phyloP scores from a whole-genome alignment of 78 protist species.

The Creolimax fragrantissima region DNA sequence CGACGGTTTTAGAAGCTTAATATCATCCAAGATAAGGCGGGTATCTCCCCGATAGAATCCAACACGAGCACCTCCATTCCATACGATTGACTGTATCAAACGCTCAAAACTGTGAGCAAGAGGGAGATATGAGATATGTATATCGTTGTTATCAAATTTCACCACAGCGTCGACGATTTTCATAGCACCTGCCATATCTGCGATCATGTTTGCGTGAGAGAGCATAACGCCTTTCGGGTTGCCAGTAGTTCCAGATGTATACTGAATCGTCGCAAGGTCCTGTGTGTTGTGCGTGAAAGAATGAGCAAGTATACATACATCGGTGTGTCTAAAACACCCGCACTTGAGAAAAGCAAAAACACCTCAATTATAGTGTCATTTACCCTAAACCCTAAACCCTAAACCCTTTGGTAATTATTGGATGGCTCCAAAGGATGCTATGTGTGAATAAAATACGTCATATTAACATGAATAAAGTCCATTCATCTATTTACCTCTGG shows the following conservation, averaged over 20 bases:
- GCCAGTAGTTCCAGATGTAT: conserved; percentile 94
- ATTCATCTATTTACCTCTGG: background rate
- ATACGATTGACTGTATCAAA: conserved; percentile 7
- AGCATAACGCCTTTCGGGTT: conserved; percentile 65
- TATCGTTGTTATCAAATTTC: conserved; percentile 13
- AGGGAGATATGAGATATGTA: conserved; percentile 81
- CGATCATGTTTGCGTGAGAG: background rate
- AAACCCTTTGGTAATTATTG: background rate
- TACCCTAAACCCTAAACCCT: background rate
- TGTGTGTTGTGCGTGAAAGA: background rate
- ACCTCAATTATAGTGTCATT: background rate
- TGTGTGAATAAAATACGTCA: background rate
- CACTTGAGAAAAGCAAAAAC: background rate
- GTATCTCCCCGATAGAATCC: conserved; percentile 68
- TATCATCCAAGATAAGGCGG: conserved; percentile 58
- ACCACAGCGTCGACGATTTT: background rate
- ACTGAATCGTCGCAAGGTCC: conserved; percentile 27
- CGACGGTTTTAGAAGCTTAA: conserved; percentile 74
- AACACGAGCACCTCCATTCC: conserved; percentile 34
- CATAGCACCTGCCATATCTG: background rate
- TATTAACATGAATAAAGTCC: background rate
- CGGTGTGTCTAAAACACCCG: background rate
- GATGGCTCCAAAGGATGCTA: background rate
- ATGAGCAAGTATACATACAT: background rate
- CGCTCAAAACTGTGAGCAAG: conserved; percentile 89